These are phyloP conservation scores for Sherardia arvensis DNA, from an alignment of 257 asterid species.

Conservation along the genomic window DNA sequence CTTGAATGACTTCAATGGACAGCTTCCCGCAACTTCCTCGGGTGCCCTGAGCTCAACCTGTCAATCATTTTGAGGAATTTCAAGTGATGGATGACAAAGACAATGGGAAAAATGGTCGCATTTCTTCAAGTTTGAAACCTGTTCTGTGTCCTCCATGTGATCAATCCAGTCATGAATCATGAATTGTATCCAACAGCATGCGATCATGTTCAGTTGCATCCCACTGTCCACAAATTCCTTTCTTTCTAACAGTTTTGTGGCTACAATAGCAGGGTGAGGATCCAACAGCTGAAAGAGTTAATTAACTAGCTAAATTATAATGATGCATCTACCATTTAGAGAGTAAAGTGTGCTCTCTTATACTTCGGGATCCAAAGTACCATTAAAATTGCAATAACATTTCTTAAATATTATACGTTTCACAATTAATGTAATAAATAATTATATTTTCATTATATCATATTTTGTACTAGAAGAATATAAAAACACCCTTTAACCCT, in stretches of 20 bases:
- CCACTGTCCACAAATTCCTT: conserved; percentile 18
- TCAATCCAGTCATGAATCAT: conserved; percentile 34
- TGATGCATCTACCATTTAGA: no score
- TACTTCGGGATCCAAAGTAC: no score
- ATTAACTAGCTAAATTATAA: neutral
- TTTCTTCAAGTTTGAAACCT: conserved; percentile 5
- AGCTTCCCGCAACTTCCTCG: conserved; percentile 17
- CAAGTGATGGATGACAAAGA: neutral
- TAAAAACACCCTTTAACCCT: no score
- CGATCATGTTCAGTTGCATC: conserved; percentile 24
- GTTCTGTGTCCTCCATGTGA: conserved; percentile 29
- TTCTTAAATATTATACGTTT: no score
- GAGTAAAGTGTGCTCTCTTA: no score
- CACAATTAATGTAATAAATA: no score
- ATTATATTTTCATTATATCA: no score
- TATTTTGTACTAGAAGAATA: no score
- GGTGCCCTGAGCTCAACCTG: conserved; percentile 21
- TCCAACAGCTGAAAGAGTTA: conserved; percentile 16
- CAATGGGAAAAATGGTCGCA: neutral
- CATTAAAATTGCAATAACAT: no score
- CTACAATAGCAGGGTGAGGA: conserved; percentile 25
- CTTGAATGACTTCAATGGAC: conserved; percentile 25
- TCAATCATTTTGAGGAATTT: neutral
- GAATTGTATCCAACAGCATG: conserved; percentile 27
- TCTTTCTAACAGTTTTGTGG: conserved; percentile 24